Conservation (phyloP, 768 basidiomycete genomes). For the Lyophyllum decastes region DNA sequence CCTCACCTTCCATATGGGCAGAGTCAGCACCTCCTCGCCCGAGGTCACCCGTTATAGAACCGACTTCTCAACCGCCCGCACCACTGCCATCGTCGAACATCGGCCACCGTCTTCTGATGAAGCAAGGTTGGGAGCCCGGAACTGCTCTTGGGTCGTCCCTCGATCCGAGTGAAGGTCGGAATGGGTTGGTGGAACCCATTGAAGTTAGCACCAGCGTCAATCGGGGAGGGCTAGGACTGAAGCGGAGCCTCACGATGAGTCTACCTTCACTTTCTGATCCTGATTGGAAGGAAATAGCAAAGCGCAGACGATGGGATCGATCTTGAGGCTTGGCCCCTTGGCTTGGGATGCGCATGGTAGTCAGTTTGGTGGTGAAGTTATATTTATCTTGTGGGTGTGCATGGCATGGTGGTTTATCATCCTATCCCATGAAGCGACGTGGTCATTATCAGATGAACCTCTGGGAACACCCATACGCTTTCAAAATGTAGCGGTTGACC, state of each 20-base stretch:
- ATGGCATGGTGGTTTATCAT: not conserved
- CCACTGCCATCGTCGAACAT: slow-evolving; percentile 61
- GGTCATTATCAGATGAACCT: too few relatives aligned
- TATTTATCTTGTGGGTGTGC: not conserved
- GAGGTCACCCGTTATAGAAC: slow-evolving; percentile 23
- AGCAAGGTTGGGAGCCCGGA: slow-evolving; percentile 80
- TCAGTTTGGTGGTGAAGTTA: not conserved
- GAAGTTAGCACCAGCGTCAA: slow-evolving; percentile 42
- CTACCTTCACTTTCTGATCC: slow-evolving; percentile 15
- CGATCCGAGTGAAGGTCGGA: slow-evolving; percentile 31
- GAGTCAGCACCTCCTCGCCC: slow-evolving; percentile 20
- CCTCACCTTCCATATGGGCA: slow-evolving; percentile 12
- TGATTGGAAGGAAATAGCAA: slow-evolving; percentile 43
- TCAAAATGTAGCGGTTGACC: not conserved
- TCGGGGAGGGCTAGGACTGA: slow-evolving; percentile 60
- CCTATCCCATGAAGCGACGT: too few relatives aligned
- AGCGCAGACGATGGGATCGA: slow-evolving; percentile 40
- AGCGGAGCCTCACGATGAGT: slow-evolving; percentile 21
- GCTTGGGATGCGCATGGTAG: not conserved
- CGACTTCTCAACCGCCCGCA: slow-evolving; percentile 40
- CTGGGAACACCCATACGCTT: not conserved
- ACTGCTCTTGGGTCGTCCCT: slow-evolving; percentile 45
- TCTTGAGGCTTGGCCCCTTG: slow-evolving; percentile 1
- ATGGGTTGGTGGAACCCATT: slow-evolving; percentile 58
- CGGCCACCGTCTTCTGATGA: slow-evolving; percentile 67